Conservation (phyloP, 2,329 filamentous ascomycete genomes). For the Pseudogymnoascus sp. region DNA sequence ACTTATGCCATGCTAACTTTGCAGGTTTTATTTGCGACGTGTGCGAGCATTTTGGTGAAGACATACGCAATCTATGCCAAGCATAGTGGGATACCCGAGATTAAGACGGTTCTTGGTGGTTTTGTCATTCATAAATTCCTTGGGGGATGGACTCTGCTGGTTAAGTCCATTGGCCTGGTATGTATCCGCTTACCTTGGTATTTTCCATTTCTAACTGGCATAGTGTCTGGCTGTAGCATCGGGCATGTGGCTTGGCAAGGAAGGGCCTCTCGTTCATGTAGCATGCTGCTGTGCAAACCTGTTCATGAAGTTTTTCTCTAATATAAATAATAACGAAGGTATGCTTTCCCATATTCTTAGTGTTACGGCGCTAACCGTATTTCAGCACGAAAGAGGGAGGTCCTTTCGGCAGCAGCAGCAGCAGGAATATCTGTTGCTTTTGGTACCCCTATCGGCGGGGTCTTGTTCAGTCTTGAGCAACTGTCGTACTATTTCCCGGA, state of each 20-base stretch:
- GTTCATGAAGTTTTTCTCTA: slow-evolving; percentile 80
- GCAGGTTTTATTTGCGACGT: slow-evolving; percentile 67
- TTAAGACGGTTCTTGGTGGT: slow-evolving; percentile 90
- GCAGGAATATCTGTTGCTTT: slow-evolving; percentile 92
- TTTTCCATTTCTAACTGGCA: slow-evolving; percentile 22
- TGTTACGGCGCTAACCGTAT: slow-evolving; percentile 22
- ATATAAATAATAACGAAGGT: slow-evolving; percentile 83
- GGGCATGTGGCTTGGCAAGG: slow-evolving; percentile 93
- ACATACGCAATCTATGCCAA: slow-evolving; percentile 81
- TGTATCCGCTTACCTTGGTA: slow-evolving; percentile 20
- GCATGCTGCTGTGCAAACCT: slow-evolving; percentile 94
- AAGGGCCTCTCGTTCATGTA: slow-evolving; percentile 90
- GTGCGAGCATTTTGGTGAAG: slow-evolving; percentile 70
- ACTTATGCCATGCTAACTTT: slow-evolving; percentile 11
- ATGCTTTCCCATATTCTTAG: slow-evolving; percentile 14
- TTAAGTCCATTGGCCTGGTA: slow-evolving; percentile 83
- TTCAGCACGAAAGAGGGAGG: slow-evolving; percentile 80
- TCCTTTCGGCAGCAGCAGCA: slow-evolving; percentile 84
- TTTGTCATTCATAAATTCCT: slow-evolving; percentile 87
- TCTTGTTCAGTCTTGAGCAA: slow-evolving; percentile 94
- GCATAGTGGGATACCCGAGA: slow-evolving; percentile 94
- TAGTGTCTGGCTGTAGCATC: slow-evolving; percentile 86
- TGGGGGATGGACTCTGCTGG: slow-evolving; percentile 77
- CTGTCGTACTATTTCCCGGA: slow-evolving; percentile 96
- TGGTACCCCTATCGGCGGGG: slow-evolving; percentile 86